phyloP scores from a whole-genome alignment of 805 yeast genomes.

The Vanderwaltozyma tropicalis region DNA sequence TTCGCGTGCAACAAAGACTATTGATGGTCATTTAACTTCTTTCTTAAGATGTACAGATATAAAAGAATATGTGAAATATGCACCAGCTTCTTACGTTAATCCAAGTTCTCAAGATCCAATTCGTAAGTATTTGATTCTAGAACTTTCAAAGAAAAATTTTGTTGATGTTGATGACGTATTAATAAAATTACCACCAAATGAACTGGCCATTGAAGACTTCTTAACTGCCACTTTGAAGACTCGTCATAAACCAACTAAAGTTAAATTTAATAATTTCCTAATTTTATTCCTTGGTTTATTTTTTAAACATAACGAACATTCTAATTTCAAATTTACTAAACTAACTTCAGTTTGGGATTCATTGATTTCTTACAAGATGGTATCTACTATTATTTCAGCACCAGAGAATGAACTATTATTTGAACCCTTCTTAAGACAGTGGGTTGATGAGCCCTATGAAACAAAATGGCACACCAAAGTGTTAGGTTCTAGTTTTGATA shows the following conservation, averaged over 20 bases:
- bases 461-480: constrained; percentile 68
- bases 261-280: too few species aligned
- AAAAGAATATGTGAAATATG: not conserved
- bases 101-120: constrained; percentile 47
- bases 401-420: constrained; percentile 25
- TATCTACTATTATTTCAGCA: constrained; percentile 4
- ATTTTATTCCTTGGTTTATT: constrained; percentile 3
- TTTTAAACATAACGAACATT: not conserved
- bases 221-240: too few species aligned
- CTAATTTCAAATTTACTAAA: too few species aligned
- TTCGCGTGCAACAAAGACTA: not conserved
- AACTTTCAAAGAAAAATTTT: constrained; percentile 32
- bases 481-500: constrained; percentile 30
- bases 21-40: not conserved
- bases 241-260: too few species aligned
- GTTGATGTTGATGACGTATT: too few species aligned
- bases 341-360: constrained; percentile 17
- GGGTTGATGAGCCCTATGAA: constrained; percentile 54
- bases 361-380: constrained; percentile 16
- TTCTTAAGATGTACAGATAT: not conserved
- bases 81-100: constrained; percentile 24
- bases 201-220: too few species aligned
- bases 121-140: too few species aligned
- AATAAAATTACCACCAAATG: too few species aligned
- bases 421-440: constrained; percentile 60